Evolutionary conservation across 31 red algal species (phyloP), one percentile per base, ranked within the genome.

Genomic region (Bonnemaisonia californica): DNA sequence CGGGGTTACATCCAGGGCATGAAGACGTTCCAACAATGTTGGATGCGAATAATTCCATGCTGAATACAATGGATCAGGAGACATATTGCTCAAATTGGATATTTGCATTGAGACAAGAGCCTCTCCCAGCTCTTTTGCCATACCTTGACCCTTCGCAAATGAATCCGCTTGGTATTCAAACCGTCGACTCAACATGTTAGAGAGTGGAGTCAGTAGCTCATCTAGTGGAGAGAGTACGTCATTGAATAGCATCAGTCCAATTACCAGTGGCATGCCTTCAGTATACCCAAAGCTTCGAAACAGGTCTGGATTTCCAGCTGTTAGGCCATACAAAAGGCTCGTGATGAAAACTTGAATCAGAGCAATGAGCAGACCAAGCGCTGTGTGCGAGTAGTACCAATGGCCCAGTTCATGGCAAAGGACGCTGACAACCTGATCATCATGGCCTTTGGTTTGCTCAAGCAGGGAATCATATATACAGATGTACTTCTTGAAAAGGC

Each of bases 351-450:
- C 56, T 56, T 96, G 90, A 21, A 65, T 30, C n/a, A 97, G 58
- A 9, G 75, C 86, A 38, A 90, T 74, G 18, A 61, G 3, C 3
- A 97, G 30, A 26, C 78, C 80, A 21, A 71, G 86, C 34, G 76
- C 41, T 4, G 88, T 73, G 71, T 97, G 94, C 3, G 55, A 45
- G 40, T 82, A 75, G 23, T 85, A 51, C 85, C 84, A 93, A 79
- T 97, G 94, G 1, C 94, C 94, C 3, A 97, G 57, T 63, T 97
- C 94, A 66, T 97, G 94, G 58, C 80, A 84, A 3, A 93, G 60
- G 16, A 97, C 86, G n/a, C 73, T 79, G 59, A 97, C 56, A 2
- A 97, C 88, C 29, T 85, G 76, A 65, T 97, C 90, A 82, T 94
- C 87, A 0, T 89, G 56, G 3, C 57, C 84, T 40, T 82, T 48